Base-by-base conservation (phyloP, 768 basidiomycete species). In the Suillus luteus region DNA sequence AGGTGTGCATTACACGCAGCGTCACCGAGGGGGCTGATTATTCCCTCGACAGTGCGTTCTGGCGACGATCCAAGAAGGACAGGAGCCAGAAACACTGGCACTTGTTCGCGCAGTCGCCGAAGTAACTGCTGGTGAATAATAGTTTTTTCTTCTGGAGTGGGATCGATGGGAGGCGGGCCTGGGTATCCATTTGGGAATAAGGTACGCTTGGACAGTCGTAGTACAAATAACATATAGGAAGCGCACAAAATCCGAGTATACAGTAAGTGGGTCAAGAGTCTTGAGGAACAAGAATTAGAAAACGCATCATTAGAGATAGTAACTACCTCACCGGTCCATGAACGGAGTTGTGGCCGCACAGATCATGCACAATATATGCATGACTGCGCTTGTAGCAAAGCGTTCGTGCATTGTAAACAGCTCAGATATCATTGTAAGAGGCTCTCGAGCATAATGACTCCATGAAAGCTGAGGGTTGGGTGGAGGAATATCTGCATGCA, bases 131-230 rank as follows among this genome's bases (percentile, higher is more conserved):
- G 65, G 37, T 85, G 82, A 57, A 93, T 78, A 40, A 78, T 81
- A 2, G 79, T 77, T 67, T 93, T 90, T 74, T 96, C 94, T 67
- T 92, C 92, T 1, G 79, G 78, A 0, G 89, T 86, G 19, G 95
- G 96, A 51, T 93, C 92, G 1, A 83, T 78, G 1, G 90, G 86
- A 1, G 87, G 75, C 0, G 88, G 86, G 0, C 84, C 91, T 1
- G 94, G 95, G 76, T 93, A 93, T 15, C 96, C 96, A 65, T 88
- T 87, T 4, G 96, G 96, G 72, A 96, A 99, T 33, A 99, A 80
- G 9, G 89, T 83, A 10, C 82, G 82, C 69, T 92, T 93, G 15
- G 86, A 77, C 5, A 82, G 71, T 43, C 85, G 83, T 43, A 87
- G 78, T 33, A 83, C 73, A 38, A 78, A 79, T 22, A 89, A 80